phyloP scores from a whole-genome alignment of 257 asterid genomes.

The Nicotiana otophora region DNA sequence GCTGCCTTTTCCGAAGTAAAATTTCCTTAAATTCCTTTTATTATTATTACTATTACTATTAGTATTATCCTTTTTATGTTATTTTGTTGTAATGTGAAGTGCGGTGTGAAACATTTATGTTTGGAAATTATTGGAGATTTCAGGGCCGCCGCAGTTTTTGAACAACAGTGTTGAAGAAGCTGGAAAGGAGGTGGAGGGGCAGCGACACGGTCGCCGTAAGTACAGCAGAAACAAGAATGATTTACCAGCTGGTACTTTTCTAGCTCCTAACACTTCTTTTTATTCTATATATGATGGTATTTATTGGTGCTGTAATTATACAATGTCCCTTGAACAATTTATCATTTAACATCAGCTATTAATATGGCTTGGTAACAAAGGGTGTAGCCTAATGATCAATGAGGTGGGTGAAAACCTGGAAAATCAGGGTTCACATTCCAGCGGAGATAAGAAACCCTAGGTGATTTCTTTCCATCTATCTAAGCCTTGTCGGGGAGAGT shows the following conservation, averaged over 20 bases:
- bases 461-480: too few species aligned
- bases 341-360: too few species aligned
- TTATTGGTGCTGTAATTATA: background rate
- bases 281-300: background rate
- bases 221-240: conserved; percentile 56
- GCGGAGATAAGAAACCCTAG: too few species aligned
- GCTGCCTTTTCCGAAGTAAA: conserved; percentile 85
- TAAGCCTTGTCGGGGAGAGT: too few species aligned
- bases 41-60: too few species aligned
- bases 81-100: background rate
- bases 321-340: background rate
- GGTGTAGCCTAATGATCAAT: too few species aligned
- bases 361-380: too few species aligned
- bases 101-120: background rate
- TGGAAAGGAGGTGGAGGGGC: conserved; percentile 40
- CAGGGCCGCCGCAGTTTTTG: conserved; percentile 90
- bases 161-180: conserved; percentile 51
- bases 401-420: too few species aligned
- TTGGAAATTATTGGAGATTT: conserved; percentile 39
- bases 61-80: background rate
- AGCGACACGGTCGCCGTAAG: conserved; percentile 54
- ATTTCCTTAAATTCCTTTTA: background rate
- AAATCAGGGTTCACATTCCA: too few species aligned
- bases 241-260: conserved; percentile 61
- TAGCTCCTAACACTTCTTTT: background rate